Evolutionary conservation across 2,329 filamentous ascomycete species (phyloP).

Genomic region (Botrytis medusae): DNA sequence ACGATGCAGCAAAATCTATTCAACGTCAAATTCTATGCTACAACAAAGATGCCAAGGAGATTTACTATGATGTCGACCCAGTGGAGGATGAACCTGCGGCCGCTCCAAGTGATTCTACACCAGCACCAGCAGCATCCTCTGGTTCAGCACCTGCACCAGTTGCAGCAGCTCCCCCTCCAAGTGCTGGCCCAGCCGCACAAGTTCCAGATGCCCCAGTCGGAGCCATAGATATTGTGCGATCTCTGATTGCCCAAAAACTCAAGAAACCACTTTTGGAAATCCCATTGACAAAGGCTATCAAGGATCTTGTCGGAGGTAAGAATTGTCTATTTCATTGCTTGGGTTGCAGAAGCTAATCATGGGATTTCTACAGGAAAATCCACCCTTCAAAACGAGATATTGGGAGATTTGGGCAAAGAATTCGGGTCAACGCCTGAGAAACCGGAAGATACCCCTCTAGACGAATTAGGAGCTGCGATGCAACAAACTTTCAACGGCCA

Average conservation of each 20-base stretch:
- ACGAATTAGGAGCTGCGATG: conserved; percentile 93
- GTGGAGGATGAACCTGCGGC: conserved; percentile 81
- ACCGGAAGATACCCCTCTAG: conserved; percentile 93
- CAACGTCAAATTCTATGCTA: conserved; percentile 98
- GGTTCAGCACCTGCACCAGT: conserved; percentile 54
- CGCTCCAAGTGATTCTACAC: conserved; percentile 43
- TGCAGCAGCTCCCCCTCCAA: conserved; percentile 58
- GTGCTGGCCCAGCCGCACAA: conserved; percentile 81
- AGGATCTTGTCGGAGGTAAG: conserved; percentile 95
- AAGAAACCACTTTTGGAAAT: conserved; percentile 91
- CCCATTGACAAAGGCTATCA: conserved; percentile 94
- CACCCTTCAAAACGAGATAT: conserved; percentile 96
- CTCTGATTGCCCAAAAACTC: conserved; percentile 92
- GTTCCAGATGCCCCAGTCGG: conserved; percentile 84
- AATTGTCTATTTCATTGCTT: neutral
- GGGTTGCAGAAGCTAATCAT: conserved; percentile 24
- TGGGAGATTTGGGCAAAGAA: conserved; percentile 96
- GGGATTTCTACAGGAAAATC: conserved; percentile 72
- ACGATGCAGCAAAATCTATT: conserved; percentile 94
- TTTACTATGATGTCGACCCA: conserved; percentile 98
- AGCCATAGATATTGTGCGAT: conserved; percentile 84
- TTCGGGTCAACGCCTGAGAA: conserved; percentile 98
- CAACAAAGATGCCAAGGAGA: conserved; percentile 99
- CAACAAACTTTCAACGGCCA: conserved; percentile 99
- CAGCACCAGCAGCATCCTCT: conserved; percentile 45